Evolutionary conservation across 495 filamentous ascomycete species (phyloP).

Genomic region (Tetracladium marchalianum): DNA sequence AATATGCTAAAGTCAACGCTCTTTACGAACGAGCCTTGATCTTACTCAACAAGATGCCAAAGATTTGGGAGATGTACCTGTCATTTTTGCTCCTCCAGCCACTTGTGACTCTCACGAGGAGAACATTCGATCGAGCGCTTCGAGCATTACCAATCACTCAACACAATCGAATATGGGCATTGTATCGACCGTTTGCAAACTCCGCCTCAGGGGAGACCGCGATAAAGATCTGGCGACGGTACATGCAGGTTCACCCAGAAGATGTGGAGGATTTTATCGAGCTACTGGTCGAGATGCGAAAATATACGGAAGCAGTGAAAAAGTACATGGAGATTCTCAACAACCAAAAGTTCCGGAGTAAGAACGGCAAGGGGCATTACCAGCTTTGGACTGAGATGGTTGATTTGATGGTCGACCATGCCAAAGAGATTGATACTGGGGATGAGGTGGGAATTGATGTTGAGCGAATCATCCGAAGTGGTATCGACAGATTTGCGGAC

Average conservation of each 20-base stretch:
- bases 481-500: slow-evolving; percentile 85
- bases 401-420: slow-evolving; percentile 88
- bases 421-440: slow-evolving; percentile 72
- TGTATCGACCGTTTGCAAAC: slow-evolving; percentile 87
- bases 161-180: slow-evolving; percentile 92
- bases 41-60: slow-evolving; percentile 97
- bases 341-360: slow-evolving; percentile 84
- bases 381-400: slow-evolving; percentile 98
- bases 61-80: slow-evolving; percentile 98
- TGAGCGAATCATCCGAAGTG: slow-evolving; percentile 86
- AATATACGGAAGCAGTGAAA: slow-evolving; percentile 87
- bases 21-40: slow-evolving; percentile 92
- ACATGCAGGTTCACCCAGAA: slow-evolving; percentile 97
- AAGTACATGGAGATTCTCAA: slow-evolving; percentile 91
- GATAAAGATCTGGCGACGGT: slow-evolving; percentile 86
- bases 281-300: slow-evolving; percentile 67
- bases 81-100: slow-evolving; percentile 85
- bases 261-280: slow-evolving; percentile 92
- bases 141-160: slow-evolving; percentile 94
- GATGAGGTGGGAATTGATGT: slow-evolving; percentile 78
- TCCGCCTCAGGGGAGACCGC: slow-evolving; percentile 88
- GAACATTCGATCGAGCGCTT: slow-evolving; percentile 88
- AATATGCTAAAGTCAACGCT: slow-evolving; percentile 89
- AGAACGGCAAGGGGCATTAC: slow-evolving; percentile 88
- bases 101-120: slow-evolving; percentile 78